phyloP scores from a whole-genome alignment of 305 asterid species.

The Fraxinus sp. region DNA sequence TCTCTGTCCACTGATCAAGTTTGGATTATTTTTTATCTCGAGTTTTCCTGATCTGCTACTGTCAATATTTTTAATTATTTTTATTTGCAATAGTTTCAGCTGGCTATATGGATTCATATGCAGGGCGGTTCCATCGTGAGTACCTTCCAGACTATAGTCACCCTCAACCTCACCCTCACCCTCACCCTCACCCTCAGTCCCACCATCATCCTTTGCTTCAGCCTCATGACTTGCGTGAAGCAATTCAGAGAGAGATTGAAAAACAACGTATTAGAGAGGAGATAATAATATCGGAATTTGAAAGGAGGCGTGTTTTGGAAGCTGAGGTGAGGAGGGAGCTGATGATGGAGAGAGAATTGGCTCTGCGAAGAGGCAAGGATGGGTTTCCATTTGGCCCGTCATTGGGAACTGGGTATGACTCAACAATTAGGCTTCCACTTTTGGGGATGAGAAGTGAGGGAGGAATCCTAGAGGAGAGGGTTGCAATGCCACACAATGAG shows the following conservation, averaged over 20 bases:
- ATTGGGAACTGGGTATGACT: slow-evolving; percentile 15
- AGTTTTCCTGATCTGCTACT: not conserved
- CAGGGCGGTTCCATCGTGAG: slow-evolving; percentile 18
- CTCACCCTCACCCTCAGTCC: not conserved
- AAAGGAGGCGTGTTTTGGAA: slow-evolving; percentile 48
- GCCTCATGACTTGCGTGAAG: slow-evolving; percentile 25
- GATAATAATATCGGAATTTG: slow-evolving; percentile 47
- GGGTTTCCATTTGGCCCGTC: slow-evolving; percentile 27
- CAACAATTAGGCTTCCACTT: slow-evolving; percentile 22
- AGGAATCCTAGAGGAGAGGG: slow-evolving; percentile 31
- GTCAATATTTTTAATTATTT: not conserved
- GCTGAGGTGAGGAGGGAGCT: slow-evolving; percentile 58
- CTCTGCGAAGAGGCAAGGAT: slow-evolving; percentile 26
- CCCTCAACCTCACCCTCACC: not conserved
- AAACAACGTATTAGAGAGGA: slow-evolving; percentile 57
- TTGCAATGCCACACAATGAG: slow-evolving; percentile 23
- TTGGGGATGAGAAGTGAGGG: slow-evolving; percentile 24
- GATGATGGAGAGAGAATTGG: slow-evolving; percentile 45
- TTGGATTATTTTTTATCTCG: not conserved
- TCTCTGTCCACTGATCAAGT: not conserved
- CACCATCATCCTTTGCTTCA: slow-evolving; percentile 2
- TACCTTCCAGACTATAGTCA: slow-evolving; percentile 3
- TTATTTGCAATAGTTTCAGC: slow-evolving; percentile 22
- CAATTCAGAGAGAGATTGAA: slow-evolving; percentile 47
- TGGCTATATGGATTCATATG: slow-evolving; percentile 17